These are phyloP conservation scores for Lasiodiplodia gonubiensis DNA, from an alignment of 2,329 filamentous ascomycete species.

Conservation along the genomic window DNA sequence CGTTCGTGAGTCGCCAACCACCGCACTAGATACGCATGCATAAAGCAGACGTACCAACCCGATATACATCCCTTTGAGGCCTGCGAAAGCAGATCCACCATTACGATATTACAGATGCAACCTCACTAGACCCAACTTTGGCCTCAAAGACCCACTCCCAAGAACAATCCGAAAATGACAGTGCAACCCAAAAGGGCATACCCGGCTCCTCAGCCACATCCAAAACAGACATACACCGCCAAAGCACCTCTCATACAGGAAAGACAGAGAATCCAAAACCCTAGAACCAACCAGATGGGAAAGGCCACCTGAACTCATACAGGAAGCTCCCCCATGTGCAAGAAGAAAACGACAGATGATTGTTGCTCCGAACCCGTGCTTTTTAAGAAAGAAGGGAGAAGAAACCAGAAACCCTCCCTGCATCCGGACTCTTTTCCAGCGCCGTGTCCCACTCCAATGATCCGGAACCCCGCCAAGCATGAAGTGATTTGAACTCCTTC, in stretches of 20 bases:
- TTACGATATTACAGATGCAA: background rate
- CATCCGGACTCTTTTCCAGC: constrained; percentile 11
- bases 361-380: constrained; percentile 14
- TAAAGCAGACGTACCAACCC: background rate
- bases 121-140: background rate
- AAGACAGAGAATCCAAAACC: background rate
- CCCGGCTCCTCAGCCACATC: background rate
- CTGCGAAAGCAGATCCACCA: background rate
- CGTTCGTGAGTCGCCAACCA: background rate
- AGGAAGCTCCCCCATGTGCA: background rate
- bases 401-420: background rate
- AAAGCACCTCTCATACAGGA: background rate
- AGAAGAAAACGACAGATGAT: constrained; percentile 11
- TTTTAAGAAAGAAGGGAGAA: background rate
- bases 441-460: constrained; percentile 3
- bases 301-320: background rate
- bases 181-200: background rate
- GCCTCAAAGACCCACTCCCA: background rate
- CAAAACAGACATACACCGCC: constrained; percentile 10
- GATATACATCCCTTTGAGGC: constrained; percentile 1
- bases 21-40: background rate
- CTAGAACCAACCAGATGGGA: background rate
- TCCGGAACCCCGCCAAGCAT: constrained; percentile 14
- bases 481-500: constrained; percentile 11
- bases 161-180: background rate